phyloP scores from a whole-genome alignment of 2,329 filamentous ascomycete species.

The Aspergillus calidoustus region DNA sequence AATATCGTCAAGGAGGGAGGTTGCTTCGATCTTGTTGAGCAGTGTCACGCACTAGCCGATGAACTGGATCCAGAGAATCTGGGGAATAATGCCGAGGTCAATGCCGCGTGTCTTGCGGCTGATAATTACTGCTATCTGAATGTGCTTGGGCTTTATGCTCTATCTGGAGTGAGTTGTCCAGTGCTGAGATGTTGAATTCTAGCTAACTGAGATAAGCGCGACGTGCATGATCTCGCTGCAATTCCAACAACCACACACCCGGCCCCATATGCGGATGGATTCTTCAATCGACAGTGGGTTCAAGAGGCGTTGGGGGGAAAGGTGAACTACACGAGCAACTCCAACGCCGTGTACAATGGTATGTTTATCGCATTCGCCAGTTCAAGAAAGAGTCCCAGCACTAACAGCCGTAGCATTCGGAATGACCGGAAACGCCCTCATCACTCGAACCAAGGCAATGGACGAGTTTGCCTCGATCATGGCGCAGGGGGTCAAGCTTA shows the following conservation, averaged over 20 bases:
- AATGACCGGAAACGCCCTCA: slow-evolving; percentile 9
- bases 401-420: background rate
- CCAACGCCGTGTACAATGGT: background rate
- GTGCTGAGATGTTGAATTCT: background rate
- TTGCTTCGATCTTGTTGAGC: background rate
- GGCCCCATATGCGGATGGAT: background rate
- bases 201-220: background rate
- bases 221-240: background rate
- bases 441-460: slow-evolving; percentile 6
- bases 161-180: background rate
- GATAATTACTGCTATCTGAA: slow-evolving; percentile 3
- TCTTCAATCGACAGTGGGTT: background rate
- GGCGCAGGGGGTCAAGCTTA: slow-evolving; percentile 4
- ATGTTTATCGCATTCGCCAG: background rate
- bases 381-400: too few species aligned
- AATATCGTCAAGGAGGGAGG: slow-evolving; percentile 4
- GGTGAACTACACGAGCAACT: background rate
- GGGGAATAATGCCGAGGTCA: slow-evolving; percentile 1
- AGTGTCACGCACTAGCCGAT: background rate
- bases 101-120: background rate
- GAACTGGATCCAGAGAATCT: slow-evolving; percentile 2
- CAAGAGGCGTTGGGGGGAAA: background rate
- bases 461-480: slow-evolving; percentile 11
- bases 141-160: slow-evolving; percentile 1
- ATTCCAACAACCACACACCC: background rate